Evolutionary conservation across 805 yeast genomes (phyloP), one percentile per base, ranked within the genome.

Genomic region (Teunomyces pallodes): DNA sequence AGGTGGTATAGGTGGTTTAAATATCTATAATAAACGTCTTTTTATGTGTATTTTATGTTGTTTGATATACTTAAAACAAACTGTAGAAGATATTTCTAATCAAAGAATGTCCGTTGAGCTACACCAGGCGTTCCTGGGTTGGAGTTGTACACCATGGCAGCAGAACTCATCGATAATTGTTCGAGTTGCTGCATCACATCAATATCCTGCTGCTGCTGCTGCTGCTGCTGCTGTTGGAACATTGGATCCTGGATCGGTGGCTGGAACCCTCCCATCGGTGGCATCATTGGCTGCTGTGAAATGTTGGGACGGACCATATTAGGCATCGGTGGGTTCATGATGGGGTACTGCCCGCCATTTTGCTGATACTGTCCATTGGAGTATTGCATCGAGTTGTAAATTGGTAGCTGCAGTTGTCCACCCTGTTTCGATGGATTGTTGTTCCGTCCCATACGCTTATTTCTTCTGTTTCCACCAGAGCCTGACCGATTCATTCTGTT

Each of bases 171-270:
- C 3, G 77, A 72, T 32, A 75, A 58, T 50, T 72, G 77, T 55
- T 75, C 78, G 53, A 75, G 70, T 52, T 74, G 79, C 50, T 70
- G 72, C 75, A 74, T 70, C 8, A 73, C 71, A 12, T 64, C 66
- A 31, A 62, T 45, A 46, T 68, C 71, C 45, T 66, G 67, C 27
- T 60, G 54, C 27, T 46, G 47, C 30, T 40, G 49, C 26, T 38
- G 44, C 35, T 46, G 54, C 9, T 42, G 51, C 5, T 20, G 24
- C 6, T 20, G 24, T 1, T 20, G 51, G 35, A 28, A 26, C 30
- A 26, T 5, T 27, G 54, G 62, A 33, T 46, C 54, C 4, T 42
- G 45, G 39, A n/a, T 47, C 9, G 41, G 46, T 43, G 45, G 51
- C 13, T 46, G 48, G 14, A 16, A 31, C 9, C 38, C 38, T 9